Percentiles rank a stretch among this genome's conserved stretches.
These are phyloP conservation scores for Yarrowia alimentaria DNA, from an alignment of 805 yeast genomes.

Conservation along the genomic window DNA sequence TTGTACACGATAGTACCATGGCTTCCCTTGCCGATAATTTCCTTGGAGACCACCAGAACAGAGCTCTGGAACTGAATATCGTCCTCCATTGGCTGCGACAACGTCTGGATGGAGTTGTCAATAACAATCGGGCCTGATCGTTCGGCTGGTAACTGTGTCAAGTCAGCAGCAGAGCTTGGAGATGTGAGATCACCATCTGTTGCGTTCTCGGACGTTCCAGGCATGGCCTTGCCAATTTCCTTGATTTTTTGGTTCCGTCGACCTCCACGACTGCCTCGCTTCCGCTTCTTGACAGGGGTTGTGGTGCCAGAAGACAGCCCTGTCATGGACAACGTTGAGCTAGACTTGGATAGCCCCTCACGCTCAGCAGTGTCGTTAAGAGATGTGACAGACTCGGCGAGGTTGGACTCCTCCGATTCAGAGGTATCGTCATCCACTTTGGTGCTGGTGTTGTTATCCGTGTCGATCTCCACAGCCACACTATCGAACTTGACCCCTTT, in stretches of 20 bases:
- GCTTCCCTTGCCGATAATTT: slow-evolving; percentile 89
- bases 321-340: neutral
- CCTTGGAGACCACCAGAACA: slow-evolving; percentile 38
- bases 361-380: neutral
- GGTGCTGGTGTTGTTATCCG: slow-evolving; percentile 8
- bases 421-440: no score
- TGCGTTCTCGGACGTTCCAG: no score
- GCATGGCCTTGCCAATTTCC: no score
- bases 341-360: slow-evolving; percentile 1
- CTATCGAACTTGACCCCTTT: slow-evolving; percentile 4
- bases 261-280: slow-evolving; percentile 86
- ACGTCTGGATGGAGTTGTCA: slow-evolving; percentile 26
- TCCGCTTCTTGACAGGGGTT: slow-evolving; percentile 53
- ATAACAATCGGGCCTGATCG: slow-evolving; percentile 24
- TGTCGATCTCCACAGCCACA: neutral
- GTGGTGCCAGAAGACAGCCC: neutral
- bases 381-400: slow-evolving; percentile 9
- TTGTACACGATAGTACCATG: slow-evolving; percentile 94
- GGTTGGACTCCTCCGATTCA: slow-evolving; percentile 12
- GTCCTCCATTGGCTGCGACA: slow-evolving; percentile 25
- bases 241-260: slow-evolving; percentile 45
- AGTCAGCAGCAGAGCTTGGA: neutral
- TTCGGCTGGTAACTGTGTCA: slow-evolving; percentile 3
- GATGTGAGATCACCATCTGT: slow-evolving; percentile 1
- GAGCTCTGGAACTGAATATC: slow-evolving; percentile 22